Evolutionary conservation across 2,329 filamentous ascomycete genomes (phyloP).

Genomic region (Pseudocercospora eumusae): DNA sequence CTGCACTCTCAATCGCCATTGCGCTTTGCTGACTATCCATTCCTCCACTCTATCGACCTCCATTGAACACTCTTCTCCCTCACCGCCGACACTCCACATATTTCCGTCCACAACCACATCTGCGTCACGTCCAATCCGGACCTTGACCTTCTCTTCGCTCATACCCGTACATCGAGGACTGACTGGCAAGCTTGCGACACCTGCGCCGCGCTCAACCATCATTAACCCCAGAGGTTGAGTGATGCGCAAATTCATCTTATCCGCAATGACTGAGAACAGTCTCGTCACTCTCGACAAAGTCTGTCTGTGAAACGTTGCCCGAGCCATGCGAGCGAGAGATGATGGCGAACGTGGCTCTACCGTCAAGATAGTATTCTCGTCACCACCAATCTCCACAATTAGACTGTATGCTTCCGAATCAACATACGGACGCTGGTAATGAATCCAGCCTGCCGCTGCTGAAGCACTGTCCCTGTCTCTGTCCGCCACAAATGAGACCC

Average conservation of each 20-base stretch:
- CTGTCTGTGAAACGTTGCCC: constrained; percentile 72
- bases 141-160: constrained; percentile 68
- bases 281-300: constrained; percentile 69
- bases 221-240: constrained; percentile 64
- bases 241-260: constrained; percentile 70
- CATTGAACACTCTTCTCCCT: constrained; percentile 21
- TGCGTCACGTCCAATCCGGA: constrained; percentile 62
- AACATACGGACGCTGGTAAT: constrained; percentile 83
- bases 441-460: constrained; percentile 58
- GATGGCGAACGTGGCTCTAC: constrained; percentile 19
- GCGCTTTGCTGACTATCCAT: constrained; percentile 34
- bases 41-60: constrained; percentile 25
- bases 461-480: constrained; percentile 31
- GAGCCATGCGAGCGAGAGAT: constrained; percentile 32
- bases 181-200: constrained; percentile 60
- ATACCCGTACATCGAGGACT: constrained; percentile 70
- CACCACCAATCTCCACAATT: constrained; percentile 75
- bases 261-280: constrained; percentile 77
- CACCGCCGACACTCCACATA: constrained; percentile 19
- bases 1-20: constrained; percentile 36
- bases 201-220: constrained; percentile 62
- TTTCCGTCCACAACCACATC: constrained; percentile 58
- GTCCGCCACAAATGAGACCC: constrained; percentile 66
- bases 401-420: constrained; percentile 73
- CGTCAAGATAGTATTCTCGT: constrained; percentile 50